These are phyloP conservation scores for Azolla pinnata DNA, from an alignment of 75 land plant species.

Conservation along the genomic window DNA sequence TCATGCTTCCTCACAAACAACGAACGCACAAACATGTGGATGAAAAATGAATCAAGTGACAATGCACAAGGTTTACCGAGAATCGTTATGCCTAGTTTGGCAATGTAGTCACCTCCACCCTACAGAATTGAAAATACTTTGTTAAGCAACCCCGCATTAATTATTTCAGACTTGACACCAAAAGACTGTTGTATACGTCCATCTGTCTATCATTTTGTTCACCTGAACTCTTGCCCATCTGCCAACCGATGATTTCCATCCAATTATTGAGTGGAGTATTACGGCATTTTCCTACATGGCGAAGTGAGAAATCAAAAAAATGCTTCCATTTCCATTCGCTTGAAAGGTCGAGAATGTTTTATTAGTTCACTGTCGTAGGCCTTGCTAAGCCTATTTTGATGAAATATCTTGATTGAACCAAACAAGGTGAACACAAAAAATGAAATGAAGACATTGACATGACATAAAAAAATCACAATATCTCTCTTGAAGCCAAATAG, in stretches of 20 bases:
- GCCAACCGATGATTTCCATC: conserved; percentile 45
- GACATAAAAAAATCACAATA: too few species aligned
- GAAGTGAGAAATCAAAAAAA: conserved; percentile 1
- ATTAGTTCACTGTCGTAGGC: too few species aligned
- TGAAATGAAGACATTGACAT: too few species aligned
- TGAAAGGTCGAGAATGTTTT: too few species aligned
- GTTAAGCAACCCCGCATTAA: too few species aligned
- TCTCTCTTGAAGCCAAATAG: too few species aligned
- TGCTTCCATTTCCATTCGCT: too few species aligned
- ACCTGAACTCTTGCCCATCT: conserved; percentile 51
- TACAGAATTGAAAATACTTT: conserved; percentile 3
- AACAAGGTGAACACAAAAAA: too few species aligned
- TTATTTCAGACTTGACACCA: too few species aligned
- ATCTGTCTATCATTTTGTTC: background rate
- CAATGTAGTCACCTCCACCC: conserved; percentile 36
- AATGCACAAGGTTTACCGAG: conserved; percentile 21
- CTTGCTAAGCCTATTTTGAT: too few species aligned
- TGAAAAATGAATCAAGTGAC: background rate
- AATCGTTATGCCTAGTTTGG: conserved; percentile 42
- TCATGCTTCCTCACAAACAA: too few species aligned
- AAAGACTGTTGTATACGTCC: background rate
- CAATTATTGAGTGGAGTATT: conserved; percentile 40
- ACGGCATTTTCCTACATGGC: conserved; percentile 38
- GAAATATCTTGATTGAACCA: too few species aligned
- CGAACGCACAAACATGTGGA: background rate